Base-by-base conservation (phyloP, 2,329 filamentous ascomycete genomes). In the Aspergillus ustus region DNA sequence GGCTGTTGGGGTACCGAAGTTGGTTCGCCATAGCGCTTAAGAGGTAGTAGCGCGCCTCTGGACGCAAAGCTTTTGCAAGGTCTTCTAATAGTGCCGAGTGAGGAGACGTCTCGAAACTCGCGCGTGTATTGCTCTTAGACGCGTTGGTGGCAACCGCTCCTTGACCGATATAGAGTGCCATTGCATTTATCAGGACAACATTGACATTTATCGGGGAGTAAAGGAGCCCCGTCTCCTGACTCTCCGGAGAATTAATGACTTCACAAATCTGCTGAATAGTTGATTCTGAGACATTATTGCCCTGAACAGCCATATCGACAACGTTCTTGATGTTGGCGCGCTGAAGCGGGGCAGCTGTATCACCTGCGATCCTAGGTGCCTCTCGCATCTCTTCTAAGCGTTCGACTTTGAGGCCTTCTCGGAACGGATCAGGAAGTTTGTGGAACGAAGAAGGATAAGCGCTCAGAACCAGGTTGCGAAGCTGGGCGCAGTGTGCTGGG, bases 1-100 rank as follows among this genome's bases (percentile, higher is more conserved):
- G 89, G 52, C 89, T 88, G 73, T 93, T 96, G 11, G 93, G 92
- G 75, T 90, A 96, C 63, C 95, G 91, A 52, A 99, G 85, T 78
- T 98, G 93, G 76, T 98, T 96, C 60, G 92, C 86, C 73, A 99
- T 92, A 67, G 91, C 91, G 68, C 85, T 88, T 60, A 98, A 79
- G 61, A 99, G 82, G 74, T 92, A 91, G 80, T 97, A 97, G 57
- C 93, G 89, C 22, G 89, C 88, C 76, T 96, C 92, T 0, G 91
- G 86, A 44, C 85, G 83, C 44, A 96, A 82, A 63, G 91, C 90
- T 69, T 90, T 89, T 9, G 91, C 85, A 31, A 99, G 83, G 68
- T 91, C 88, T 62, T 90, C 90, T 62, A 99, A 79, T 15, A 95
- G 78, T 50, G 86, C 86, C 40, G 90, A 87, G 67, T 94, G 90